Conservation (phyloP, 805 yeast species). For the Metschnikowia kunwiensis region DNA sequence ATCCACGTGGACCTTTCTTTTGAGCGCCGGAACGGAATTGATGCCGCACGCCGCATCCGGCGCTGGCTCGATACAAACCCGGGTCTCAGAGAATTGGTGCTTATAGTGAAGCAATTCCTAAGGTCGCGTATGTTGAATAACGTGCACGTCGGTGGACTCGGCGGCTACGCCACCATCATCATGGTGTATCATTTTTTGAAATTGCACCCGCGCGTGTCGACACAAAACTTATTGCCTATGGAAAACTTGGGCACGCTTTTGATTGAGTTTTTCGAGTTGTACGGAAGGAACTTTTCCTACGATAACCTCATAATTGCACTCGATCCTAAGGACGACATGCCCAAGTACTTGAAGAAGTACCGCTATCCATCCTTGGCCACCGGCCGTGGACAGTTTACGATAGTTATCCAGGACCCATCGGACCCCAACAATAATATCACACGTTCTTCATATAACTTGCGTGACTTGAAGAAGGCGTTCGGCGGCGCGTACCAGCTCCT, state of each 20-base stretch:
- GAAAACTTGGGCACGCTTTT: slow-evolving; percentile 82
- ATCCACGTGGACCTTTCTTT: slow-evolving; percentile 88
- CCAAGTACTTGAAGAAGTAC: slow-evolving; percentile 62
- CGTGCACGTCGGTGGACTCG: slow-evolving; percentile 91
- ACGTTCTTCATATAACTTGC: slow-evolving; percentile 75
- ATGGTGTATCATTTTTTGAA: slow-evolving; percentile 73
- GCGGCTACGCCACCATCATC: slow-evolving; percentile 92
- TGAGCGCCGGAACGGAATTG: slow-evolving; percentile 77
- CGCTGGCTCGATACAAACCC: slow-evolving; percentile 72
- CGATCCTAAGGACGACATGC: slow-evolving; percentile 46
- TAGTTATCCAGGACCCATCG: slow-evolving; percentile 87
- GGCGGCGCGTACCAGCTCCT: slow-evolving; percentile 82
- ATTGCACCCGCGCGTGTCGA: slow-evolving; percentile 73
- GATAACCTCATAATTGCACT: slow-evolving; percentile 72
- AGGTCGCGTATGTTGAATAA: slow-evolving; percentile 74
- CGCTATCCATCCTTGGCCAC: slow-evolving; percentile 50
- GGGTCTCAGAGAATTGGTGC: slow-evolving; percentile 76
- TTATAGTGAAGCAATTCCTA: slow-evolving; percentile 81
- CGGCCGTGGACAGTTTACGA: slow-evolving; percentile 52
- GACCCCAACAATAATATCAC: slow-evolving; percentile 82
- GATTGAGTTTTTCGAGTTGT: slow-evolving; percentile 88
- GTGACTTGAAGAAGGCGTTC: slow-evolving; percentile 80
- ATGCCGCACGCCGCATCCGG: slow-evolving; percentile 74
- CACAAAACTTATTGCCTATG: slow-evolving; percentile 61
- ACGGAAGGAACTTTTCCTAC: slow-evolving; percentile 86